Percentiles rank a stretch among this genome's conserved stretches.
Evolutionary conservation across 768 basidiomycete species (phyloP).

Genomic region (Russula brevipes): DNA sequence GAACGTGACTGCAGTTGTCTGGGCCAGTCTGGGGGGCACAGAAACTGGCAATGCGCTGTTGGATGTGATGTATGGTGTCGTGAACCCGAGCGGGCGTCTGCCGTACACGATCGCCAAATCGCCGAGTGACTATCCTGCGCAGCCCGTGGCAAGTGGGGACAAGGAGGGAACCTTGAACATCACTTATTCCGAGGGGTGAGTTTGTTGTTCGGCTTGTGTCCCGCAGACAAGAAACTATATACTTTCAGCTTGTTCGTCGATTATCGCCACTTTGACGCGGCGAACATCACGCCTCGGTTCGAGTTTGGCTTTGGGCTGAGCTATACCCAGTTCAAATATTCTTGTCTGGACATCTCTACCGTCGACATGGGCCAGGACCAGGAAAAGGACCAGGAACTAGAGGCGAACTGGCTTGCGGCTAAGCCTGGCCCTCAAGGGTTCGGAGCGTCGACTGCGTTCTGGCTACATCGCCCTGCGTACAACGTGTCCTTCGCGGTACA

Average conservation of each 20-base stretch:
- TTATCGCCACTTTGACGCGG: constrained; percentile 42
- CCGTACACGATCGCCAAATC: constrained; percentile 64
- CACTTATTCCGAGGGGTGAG: constrained; percentile 27
- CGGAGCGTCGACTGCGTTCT: constrained; percentile 58
- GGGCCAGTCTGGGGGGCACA: constrained; percentile 53
- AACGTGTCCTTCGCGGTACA: constrained; percentile 57
- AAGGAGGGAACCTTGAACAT: constrained; percentile 23
- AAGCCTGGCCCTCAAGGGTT: constrained; percentile 47
- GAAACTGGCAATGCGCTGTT: constrained; percentile 60
- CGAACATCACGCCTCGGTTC: constrained; percentile 71
- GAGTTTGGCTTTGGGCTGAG: constrained; percentile 89
- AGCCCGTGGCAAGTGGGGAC: neutral
- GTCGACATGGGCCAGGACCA: constrained; percentile 29
- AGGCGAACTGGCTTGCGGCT: constrained; percentile 56
- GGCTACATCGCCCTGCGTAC: constrained; percentile 65
- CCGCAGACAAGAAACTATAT: neutral
- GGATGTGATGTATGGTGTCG: constrained; percentile 69
- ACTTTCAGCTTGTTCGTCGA: constrained; percentile 29
- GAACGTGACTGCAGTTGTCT: constrained; percentile 29
- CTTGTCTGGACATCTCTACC: constrained; percentile 45
- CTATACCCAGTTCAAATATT: constrained; percentile 79
- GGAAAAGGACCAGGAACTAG: constrained; percentile 36
- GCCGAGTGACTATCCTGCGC: constrained; percentile 27
- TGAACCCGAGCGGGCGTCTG: constrained; percentile 66
- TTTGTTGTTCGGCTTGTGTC: constrained; percentile 3